phyloP scores from a whole-genome alignment of 305 asterid species.

The Nicotiana rustica region DNA sequence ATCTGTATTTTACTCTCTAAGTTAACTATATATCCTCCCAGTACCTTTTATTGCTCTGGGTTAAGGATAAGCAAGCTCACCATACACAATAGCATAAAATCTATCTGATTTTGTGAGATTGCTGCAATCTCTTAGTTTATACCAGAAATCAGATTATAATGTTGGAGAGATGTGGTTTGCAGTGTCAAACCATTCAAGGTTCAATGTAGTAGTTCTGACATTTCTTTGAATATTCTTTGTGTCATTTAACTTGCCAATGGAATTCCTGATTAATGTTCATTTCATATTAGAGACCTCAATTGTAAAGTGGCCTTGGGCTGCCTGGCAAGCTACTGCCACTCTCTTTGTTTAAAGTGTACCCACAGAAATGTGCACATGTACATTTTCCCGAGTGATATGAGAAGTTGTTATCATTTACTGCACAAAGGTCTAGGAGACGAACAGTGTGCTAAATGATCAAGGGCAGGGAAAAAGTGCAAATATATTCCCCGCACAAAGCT shows the following conservation, averaged over 20 bases:
- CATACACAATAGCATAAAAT: neutral
- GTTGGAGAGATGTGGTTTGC: neutral
- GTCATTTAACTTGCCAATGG: neutral
- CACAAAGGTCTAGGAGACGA: neutral
- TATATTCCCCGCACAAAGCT: neutral
- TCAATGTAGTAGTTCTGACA: constrained; percentile 17
- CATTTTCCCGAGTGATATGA: constrained; percentile 15
- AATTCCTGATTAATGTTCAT: constrained; percentile 2
- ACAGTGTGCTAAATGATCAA: neutral
- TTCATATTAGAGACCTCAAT: constrained; percentile 4
- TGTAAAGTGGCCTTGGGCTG: neutral
- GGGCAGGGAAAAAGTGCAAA: constrained; percentile 1
- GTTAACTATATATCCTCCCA: neutral
- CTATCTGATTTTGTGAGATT: neutral
- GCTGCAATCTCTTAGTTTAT: neutral
- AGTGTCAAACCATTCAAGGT: neutral
- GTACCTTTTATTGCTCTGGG: neutral
- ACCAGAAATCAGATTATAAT: neutral
- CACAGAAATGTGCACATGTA: neutral
- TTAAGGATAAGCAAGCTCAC: neutral
- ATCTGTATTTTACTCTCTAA: neutral
- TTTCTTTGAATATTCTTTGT: neutral
- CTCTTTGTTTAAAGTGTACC: neutral
- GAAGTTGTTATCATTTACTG: neutral
- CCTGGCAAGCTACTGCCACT: neutral